These are phyloP conservation scores for Cryptosporidium meleagridis DNA, from an alignment of 169 alveolate genomes.

Conservation along the genomic window DNA sequence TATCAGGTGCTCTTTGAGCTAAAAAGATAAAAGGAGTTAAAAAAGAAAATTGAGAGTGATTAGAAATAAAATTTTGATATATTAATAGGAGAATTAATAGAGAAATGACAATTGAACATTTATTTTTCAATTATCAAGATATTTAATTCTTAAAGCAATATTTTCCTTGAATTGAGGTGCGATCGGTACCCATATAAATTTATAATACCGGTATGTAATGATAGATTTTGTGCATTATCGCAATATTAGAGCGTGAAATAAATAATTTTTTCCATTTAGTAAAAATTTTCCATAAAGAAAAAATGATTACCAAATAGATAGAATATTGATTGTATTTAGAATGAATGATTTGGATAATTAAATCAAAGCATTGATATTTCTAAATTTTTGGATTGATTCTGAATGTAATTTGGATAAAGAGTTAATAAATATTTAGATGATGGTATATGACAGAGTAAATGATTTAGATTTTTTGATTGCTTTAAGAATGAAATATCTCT, in stretches of 20 bases:
- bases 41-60: not conserved
- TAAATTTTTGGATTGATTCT: no score
- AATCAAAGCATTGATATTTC: not conserved
- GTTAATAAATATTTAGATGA: not conserved
- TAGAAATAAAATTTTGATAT: not conserved
- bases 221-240: not conserved
- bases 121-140: not conserved
- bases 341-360: no score
- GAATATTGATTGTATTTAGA: no score
- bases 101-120: not conserved
- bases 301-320: not conserved
- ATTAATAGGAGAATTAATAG: not conserved
- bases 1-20: constrained; percentile 84
- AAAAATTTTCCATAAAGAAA: no score
- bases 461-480: not conserved
- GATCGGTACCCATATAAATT: not conserved
- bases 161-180: not conserved
- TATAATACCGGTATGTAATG: not conserved
- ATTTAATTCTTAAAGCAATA: not conserved
- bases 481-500: not conserved
- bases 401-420: no score
- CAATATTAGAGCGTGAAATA: not conserved
- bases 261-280: no score
- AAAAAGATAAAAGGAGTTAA: not conserved
- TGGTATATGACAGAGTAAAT: no score